A percentile compares a stretch with the other conserved stretches of the same genome.
phyloP scores from a whole-genome alignment of 805 yeast genomes.

The Metschnikowia bowlesiae region DNA sequence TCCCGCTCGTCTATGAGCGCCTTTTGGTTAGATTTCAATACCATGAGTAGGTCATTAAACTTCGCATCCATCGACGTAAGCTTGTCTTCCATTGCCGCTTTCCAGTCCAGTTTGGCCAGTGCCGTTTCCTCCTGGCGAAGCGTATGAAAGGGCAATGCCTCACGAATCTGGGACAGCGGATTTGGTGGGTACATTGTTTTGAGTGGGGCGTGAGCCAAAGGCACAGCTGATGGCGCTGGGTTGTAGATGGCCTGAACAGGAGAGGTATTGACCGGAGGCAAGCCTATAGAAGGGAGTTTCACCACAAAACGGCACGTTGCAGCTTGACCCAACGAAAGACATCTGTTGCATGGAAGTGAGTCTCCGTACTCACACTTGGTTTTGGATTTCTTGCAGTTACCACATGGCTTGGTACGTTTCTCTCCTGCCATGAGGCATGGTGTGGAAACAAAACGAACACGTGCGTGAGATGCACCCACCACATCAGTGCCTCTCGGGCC shows the following conservation, averaged over 20 bases:
- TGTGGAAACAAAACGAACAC: neutral
- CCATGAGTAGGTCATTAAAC: slow-evolving; percentile 32
- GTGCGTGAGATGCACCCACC: neutral
- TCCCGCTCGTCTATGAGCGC: slow-evolving; percentile 21
- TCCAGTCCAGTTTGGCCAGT: slow-evolving; percentile 24
- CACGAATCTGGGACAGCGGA: slow-evolving; percentile 2
- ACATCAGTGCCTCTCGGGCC: neutral
- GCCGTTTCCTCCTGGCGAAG: neutral
- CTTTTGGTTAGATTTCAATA: slow-evolving; percentile 30
- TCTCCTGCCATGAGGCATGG: slow-evolving; percentile 25
- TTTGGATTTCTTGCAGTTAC: slow-evolving; percentile 57
- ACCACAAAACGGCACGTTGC: slow-evolving; percentile 50
- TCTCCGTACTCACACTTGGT: slow-evolving; percentile 54
- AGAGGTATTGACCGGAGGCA: slow-evolving; percentile 19
- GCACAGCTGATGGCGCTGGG: neutral
- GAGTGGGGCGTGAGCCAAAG: neutral
- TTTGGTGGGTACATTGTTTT: slow-evolving; percentile 8
- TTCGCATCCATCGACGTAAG: slow-evolving; percentile 35
- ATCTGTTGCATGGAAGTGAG: slow-evolving; percentile 53
- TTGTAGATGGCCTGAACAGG: slow-evolving; percentile 4
- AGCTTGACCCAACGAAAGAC: slow-evolving; percentile 46
- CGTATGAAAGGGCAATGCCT: neutral
- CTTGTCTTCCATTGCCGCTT: slow-evolving; percentile 29
- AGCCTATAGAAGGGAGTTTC: slow-evolving; percentile 42
- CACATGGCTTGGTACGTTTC: slow-evolving; percentile 55